These are phyloP conservation scores for Penicillium crystallinum DNA, from an alignment of 495 filamentous ascomycete species.

Conservation along the genomic window DNA sequence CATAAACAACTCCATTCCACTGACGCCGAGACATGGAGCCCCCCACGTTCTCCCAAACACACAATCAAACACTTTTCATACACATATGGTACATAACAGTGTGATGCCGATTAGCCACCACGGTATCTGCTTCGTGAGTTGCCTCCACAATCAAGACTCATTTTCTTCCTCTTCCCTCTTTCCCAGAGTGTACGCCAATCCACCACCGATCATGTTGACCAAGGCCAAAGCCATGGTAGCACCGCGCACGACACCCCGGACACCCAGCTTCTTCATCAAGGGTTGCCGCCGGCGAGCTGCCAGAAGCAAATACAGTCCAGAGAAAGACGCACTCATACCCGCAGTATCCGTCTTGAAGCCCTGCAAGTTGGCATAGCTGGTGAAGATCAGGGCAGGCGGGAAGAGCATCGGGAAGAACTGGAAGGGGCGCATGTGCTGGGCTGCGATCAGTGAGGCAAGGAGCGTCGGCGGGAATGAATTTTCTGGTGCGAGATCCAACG, in stretches of 20 bases:
- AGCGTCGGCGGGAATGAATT: conserved; percentile 72
- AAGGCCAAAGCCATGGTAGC: conserved; percentile 65
- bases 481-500: conserved; percentile 46
- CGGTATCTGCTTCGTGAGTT: background rate
- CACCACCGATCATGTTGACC: conserved; percentile 65
- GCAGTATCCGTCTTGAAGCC: conserved; percentile 77
- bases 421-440: conserved; percentile 71
- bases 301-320: conserved; percentile 74
- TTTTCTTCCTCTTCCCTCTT: conserved; percentile 52
- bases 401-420: conserved; percentile 74
- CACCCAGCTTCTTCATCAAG: conserved; percentile 56
- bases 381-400: conserved; percentile 78
- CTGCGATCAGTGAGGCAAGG: conserved; percentile 72
- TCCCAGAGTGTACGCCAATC: conserved; percentile 63
- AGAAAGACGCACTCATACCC: conserved; percentile 81
- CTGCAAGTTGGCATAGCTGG: conserved; percentile 75
- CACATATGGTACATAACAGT: conserved; percentile 17
- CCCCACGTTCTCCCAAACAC: background rate
- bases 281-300: conserved; percentile 61
- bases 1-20: conserved; percentile 1
- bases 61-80: conserved; percentile 1
- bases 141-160: conserved; percentile 8
- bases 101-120: background rate
- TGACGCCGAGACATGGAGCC: background rate
- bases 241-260: conserved; percentile 65